Base-by-base conservation (phyloP, 768 basidiomycete species). In the Sarcodon aspratus region DNA sequence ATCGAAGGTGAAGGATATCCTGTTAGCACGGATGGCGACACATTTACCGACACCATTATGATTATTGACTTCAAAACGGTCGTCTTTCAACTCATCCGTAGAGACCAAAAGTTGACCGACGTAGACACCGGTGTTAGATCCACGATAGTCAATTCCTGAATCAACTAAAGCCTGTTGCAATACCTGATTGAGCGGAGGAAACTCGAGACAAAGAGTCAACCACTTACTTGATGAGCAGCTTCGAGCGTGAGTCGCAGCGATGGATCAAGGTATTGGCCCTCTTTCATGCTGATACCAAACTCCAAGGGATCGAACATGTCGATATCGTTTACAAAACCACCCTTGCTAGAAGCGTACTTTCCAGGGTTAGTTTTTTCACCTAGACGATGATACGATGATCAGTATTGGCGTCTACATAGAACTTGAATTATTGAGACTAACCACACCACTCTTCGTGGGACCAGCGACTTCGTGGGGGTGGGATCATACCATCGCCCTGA, bases 1-100 rank as follows among this genome's bases (percentile, higher is more conserved):
- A 45, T 68, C 65, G 46, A 67, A 59, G 0, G 58, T 58, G 51
- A 62, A 69, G 13, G 63, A 63, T n/a, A 67, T 56, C 35, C 62
- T 55, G 51, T 67, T 65, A n/a, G 57, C 58, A 37, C 48, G 40
- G 37, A 58, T 57, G 13, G 62, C 63, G 15, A 62, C 53, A 50
- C 57, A 59, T n/a, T 63, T 61, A 32, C 62, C 61, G 40, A 63
- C 52, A 37, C 61, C 61, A 21, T 55, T 60, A 49, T 60, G 58
- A 43, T 53, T 63, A 48, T 55, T 51, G 7, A 63, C 53, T 40
- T 63, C 61, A 43, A 52, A 45, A 13, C 61, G 57, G 7, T 60
- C 61, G 32, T 64, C 62, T 36, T 59, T 56, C 7, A 62, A 56
- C 51, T 62, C 62, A 15, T 59, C 55, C 13, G 52, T 53, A 9